phyloP scores from a whole-genome alignment of 306 rosid species.

The Dalbergia cochinchinensis region DNA sequence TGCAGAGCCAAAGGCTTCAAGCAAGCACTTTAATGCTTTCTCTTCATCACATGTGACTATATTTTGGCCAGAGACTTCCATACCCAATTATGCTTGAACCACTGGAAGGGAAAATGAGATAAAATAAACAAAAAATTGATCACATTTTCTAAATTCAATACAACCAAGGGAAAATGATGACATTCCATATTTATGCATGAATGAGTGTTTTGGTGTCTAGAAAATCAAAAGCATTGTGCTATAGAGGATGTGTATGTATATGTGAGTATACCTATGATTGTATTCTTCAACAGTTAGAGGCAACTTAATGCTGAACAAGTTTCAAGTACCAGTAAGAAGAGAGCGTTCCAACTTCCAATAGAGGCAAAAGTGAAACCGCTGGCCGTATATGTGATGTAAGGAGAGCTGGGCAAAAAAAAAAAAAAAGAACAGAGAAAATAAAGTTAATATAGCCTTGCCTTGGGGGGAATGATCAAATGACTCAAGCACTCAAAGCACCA shows the following conservation, averaged over 20 bases:
- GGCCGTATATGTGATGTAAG: background rate
- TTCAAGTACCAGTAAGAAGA: conserved; percentile 1
- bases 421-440: background rate
- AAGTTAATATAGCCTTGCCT: background rate
- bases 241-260: conserved; percentile 24
- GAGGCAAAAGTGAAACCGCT: background rate
- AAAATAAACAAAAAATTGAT: background rate
- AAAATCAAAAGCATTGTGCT: conserved; percentile 18
- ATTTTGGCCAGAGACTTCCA: conserved; percentile 62
- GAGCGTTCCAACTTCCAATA: background rate
- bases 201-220: background rate
- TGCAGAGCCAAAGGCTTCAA: conserved; percentile 71
- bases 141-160: background rate
- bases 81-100: conserved; percentile 43
- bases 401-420: background rate
- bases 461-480: background rate
- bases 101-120: conserved; percentile 4
- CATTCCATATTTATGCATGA: conserved; percentile 12
- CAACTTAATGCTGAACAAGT: background rate
- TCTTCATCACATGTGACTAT: conserved; percentile 57
- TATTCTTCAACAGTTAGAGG: conserved; percentile 10
- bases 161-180: conserved; percentile 1
- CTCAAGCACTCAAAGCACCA: conserved; percentile 6
- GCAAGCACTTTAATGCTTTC: conserved; percentile 61
- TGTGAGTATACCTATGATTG: background rate